Percentiles rank a stretch among this genome's conserved stretches.
Conservation (phyloP, 768 basidiomycete genomes). For the Austroboletus festivus region DNA sequence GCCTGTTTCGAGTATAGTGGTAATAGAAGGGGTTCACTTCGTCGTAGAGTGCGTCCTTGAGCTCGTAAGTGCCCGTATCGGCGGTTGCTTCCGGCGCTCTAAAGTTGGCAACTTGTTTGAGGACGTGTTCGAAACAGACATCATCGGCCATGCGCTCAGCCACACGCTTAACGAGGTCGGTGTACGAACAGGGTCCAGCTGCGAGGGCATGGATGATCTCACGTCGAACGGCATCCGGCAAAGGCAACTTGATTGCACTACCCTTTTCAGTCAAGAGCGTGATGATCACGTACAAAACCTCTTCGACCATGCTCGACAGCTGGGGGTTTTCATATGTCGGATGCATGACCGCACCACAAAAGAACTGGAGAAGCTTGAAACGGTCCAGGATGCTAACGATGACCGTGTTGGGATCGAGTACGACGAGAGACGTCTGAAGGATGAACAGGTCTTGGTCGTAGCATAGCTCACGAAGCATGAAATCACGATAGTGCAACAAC, state of each 20-base stretch:
- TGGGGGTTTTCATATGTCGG: slow-evolving; percentile 66
- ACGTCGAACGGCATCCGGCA: slow-evolving; percentile 63
- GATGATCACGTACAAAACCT: slow-evolving; percentile 84
- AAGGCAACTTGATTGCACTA: slow-evolving; percentile 64
- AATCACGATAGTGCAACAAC: slow-evolving; percentile 92
- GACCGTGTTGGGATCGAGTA: slow-evolving; percentile 74
- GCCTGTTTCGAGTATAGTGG: slow-evolving; percentile 90
- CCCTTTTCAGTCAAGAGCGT: slow-evolving; percentile 81
- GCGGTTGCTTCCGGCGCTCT: slow-evolving; percentile 71
- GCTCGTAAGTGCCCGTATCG: slow-evolving; percentile 84
- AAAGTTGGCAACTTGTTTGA: slow-evolving; percentile 79
- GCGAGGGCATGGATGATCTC: slow-evolving; percentile 92
- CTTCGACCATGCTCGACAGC: slow-evolving; percentile 84
- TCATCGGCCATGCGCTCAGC: slow-evolving; percentile 89
- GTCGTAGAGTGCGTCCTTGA: slow-evolving; percentile 76
- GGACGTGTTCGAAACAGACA: slow-evolving; percentile 72
- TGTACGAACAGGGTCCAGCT: slow-evolving; percentile 82
- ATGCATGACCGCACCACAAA: slow-evolving; percentile 58
- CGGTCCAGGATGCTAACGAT: slow-evolving; percentile 87
- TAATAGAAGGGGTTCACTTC: slow-evolving; percentile 96
- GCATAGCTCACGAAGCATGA: slow-evolving; percentile 91
- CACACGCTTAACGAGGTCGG: slow-evolving; percentile 87
- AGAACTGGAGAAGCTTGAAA: slow-evolving; percentile 79
- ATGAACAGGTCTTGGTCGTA: slow-evolving; percentile 95
- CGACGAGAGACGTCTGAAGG: slow-evolving; percentile 78